Evolutionary conservation across 306 rosid species (phyloP).

Genomic region (Myrica gale): DNA sequence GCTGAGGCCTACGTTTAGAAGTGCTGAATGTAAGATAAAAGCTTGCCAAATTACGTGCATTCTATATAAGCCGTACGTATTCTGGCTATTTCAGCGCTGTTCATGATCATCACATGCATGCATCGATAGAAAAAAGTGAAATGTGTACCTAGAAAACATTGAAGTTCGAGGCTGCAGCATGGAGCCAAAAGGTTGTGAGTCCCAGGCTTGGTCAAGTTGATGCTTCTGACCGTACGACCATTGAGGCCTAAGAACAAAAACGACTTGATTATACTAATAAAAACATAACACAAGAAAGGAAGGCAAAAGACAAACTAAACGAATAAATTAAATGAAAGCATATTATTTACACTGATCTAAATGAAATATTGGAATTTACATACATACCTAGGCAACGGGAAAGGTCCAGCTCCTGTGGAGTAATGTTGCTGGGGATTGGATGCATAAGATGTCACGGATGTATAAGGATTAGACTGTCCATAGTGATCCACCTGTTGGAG

Average conservation of each 20-base stretch:
- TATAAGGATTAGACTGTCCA: conserved; percentile 3
- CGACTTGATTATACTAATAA: no score
- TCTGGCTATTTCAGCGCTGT: no score
- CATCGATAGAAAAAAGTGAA: neutral
- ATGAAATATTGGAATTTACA: neutral
- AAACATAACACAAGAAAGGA: no score
- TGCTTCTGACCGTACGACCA: conserved; percentile 9
- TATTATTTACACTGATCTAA: neutral
- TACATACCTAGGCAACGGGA: conserved; percentile 2
- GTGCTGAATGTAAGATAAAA: neutral
- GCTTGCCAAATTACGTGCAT: no score
- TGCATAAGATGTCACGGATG: neutral
- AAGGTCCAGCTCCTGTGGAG: neutral
- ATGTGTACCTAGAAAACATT: conserved; percentile 14
- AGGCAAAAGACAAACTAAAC: neutral
- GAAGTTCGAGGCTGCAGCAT: neutral
- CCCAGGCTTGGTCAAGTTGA: conserved; percentile 4
- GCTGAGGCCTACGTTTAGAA: neutral
- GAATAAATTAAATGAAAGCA: neutral
- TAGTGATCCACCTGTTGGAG: neutral
- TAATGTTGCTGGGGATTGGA: neutral
- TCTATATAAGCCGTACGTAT: no score
- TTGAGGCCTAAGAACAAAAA: conserved; percentile 8
- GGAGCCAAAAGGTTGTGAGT: conserved; percentile 1
- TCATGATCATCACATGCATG: no score